Evolutionary conservation across 257 asterid genomes (phyloP).

Genomic region (Plantago elongata): DNA sequence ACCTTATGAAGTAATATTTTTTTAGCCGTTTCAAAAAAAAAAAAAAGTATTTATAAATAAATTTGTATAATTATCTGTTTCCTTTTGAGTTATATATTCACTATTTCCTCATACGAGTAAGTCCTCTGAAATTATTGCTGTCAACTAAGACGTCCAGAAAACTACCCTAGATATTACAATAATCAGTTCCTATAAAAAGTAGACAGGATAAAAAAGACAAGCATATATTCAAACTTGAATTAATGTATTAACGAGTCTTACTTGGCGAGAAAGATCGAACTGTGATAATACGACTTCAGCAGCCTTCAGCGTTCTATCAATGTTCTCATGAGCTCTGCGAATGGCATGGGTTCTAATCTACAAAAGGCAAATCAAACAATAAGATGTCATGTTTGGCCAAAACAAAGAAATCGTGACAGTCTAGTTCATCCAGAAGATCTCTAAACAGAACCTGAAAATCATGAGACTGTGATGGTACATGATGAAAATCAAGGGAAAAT

Average conservation of each 20-base stretch:
- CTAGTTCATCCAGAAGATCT: constrained; percentile 2
- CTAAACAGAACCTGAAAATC: constrained; percentile 3
- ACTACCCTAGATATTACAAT: not conserved
- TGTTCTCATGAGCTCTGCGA: constrained; percentile 92
- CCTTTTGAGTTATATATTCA: too few relatives aligned
- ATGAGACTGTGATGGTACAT: not conserved
- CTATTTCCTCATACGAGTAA: not conserved
- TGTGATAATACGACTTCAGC: constrained; percentile 88
- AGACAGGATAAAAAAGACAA: not conserved
- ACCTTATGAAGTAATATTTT: too few relatives aligned
- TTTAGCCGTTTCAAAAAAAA: too few relatives aligned
- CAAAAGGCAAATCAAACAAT: constrained; percentile 24
- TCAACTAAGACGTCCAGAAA: not conserved
- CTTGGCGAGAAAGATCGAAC: constrained; percentile 92
- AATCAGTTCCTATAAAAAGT: not conserved
- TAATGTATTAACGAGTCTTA: constrained; percentile 21
- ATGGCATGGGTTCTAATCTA: constrained; percentile 95
- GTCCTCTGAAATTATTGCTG: not conserved
- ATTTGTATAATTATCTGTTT: too few relatives aligned
- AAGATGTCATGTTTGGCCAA: not conserved
- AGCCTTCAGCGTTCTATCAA: constrained; percentile 90
- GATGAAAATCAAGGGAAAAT: constrained; percentile 4
- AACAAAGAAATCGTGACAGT: not conserved
- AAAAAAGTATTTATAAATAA: too few relatives aligned
- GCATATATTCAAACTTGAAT: constrained; percentile 8